Base-by-base conservation (phyloP, 495 filamentous ascomycete species). In the Penicillium flavigenum region DNA sequence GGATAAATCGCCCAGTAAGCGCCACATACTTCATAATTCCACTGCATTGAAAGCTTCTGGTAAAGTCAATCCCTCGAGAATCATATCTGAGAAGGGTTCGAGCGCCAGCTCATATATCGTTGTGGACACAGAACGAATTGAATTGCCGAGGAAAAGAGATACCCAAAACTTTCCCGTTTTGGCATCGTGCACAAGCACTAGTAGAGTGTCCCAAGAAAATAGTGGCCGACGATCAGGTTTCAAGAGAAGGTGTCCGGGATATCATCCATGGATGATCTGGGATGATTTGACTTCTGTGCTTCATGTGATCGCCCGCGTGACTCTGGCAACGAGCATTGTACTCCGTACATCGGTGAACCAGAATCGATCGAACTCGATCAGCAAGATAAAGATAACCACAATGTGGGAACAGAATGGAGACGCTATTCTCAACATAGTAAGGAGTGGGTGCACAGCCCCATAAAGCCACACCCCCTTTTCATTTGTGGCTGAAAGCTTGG, bases 141-240 rank as follows among this genome's bases (percentile, higher is more conserved):
- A n/a, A 42, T 10, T 20, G 20, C 16, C 22, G 2, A 17, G 31
- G 16, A 52, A 42, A 42, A 20, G 11, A 12, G 4, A 42, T 42
- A 5, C 5, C 24, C 9, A 26, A 12, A 22, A 51, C 19, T 39
- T 51, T 20, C 32, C 19, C 5, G 14, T 34, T 38, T 14, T 52
- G 38, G n/a, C 3, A 5, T 39, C 16, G n/a, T 26, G 24, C 5
- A 36, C 42, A 27, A 46, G 20, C 41, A 11, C 51, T 22, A 16
- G n/a, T 22, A 43, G 31, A 36, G 38, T 6, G 20, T 19, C 41
- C 51, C 27, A 19, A n/a, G 42, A 31, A 24, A 32, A 53, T 9
- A 36, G 11, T 26, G n/a, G 27, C 19, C 22, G 49, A n/a, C 36
- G 50, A 44, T 34, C 51, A 34, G 51, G 51, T 53, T 17, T n/a